Evolutionary conservation across 2,329 filamentous ascomycete species (phyloP).

Genomic region (Akanthomyces lecanii): DNA sequence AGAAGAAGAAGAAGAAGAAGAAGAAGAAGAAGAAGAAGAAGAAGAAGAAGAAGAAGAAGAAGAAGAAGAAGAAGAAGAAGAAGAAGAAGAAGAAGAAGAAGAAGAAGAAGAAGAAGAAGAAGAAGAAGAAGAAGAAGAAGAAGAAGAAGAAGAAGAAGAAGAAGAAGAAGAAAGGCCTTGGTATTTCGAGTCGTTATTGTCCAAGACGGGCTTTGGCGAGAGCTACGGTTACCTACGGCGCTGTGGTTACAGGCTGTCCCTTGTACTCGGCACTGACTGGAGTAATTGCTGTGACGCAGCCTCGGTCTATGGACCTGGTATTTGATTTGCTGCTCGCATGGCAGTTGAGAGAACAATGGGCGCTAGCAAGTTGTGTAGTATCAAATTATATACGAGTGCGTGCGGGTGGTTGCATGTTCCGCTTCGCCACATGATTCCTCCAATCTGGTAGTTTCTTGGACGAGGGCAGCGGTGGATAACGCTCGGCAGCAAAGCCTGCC

Average conservation of each 20-base stretch:
- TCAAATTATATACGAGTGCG: background rate
- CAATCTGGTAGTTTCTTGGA: background rate
- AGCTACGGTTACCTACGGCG: background rate
- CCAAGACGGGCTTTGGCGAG: background rate
- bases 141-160: too few relatives aligned
- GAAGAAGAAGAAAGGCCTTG: too few relatives aligned
- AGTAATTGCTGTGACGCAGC: background rate
- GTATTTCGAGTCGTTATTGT: background rate
- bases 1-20: too few relatives aligned
- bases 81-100: too few relatives aligned
- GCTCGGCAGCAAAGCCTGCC: background rate
- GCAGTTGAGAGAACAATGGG: background rate
- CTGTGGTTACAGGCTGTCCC: background rate
- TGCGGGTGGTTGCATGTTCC: background rate
- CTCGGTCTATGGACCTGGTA: background rate
- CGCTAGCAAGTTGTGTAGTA: background rate
- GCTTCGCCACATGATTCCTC: background rate
- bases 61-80: too few relatives aligned
- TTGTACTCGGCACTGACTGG: background rate
- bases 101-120: too few relatives aligned
- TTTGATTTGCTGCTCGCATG: background rate
- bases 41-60: too few relatives aligned
- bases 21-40: too few relatives aligned
- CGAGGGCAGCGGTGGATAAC: background rate
- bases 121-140: too few relatives aligned